Evolutionary conservation across 768 basidiomycete species (phyloP), one percentile per base, ranked within the genome.

Genomic region (Phlebiopsis flavidoalba): DNA sequence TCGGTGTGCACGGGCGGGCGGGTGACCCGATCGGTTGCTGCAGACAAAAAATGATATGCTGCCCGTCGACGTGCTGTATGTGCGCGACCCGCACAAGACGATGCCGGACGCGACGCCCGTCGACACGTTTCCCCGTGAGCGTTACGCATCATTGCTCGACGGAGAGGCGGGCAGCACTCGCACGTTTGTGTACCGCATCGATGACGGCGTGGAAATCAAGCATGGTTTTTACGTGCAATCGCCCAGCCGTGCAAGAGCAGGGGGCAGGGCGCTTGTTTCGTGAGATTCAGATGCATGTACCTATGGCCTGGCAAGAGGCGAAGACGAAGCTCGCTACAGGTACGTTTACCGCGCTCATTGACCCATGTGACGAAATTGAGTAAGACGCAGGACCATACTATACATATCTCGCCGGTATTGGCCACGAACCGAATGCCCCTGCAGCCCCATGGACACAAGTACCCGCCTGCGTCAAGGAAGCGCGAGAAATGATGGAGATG

Each of bases 221-320:
- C 63, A 64, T 46, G n/a, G 11, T 64, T 36, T 64, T 57, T 26
- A 64, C 63, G n/a, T 60, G 63, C 55, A 64, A 64, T 31, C 56
- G 53, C 15, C 40, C 59, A 26, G 26, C 19, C 22, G 7, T 56
- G 21, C 63, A 64, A 50, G 24, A n/a, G 15, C 22, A n/a, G 8
- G n/a, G n/a, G n/a, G 47, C 63, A n/a, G 31, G 53, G 22, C 33
- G 24, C n/a, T 35, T 64, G 10, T 64, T 60, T 37, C 10, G 17
- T 14, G 60, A 58, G n/a, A 12, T 64, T 10, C 63, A 64, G 57
- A 33, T 57, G 43, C 19, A 51, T 7, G 63, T 64, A 0, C 59
- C 53, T 5, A 15, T 64, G 49, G 24, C 22, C 10, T 64, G 63
- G 63, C 63, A 64, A 21, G 47, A 26, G 3, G 63, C 59, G 49